Base-by-base conservation (phyloP, 257 asterid species). In the Osmanthus fragrans region DNA sequence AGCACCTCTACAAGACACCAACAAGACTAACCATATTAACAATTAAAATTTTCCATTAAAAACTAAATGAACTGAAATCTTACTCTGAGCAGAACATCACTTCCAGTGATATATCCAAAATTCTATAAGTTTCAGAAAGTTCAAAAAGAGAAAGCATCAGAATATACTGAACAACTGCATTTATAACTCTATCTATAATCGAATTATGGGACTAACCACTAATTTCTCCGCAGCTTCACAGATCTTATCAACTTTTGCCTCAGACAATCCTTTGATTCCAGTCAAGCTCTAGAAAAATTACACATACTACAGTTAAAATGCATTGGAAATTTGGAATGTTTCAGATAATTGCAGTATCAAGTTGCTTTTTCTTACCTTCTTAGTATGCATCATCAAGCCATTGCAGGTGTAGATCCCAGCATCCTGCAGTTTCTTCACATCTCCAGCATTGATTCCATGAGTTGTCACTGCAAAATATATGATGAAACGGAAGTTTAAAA, bases 401-500 rank as follows among this genome's bases (percentile, higher is more conserved):
- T 92, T 96, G 88, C 99, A 93, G 36, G 98, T 93, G 76, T 88
- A 84, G 85, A 96, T 96, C 54, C 98, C 99, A 66, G 98, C 99
- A 83, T 96, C 99, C 84, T 96, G 98, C 77, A 96, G 90, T 89
- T 93, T 96, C 93, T 96, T 96, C 84, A 96, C 97, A 69, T 96
- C 99, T 81, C 99, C 99, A 79, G 98, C 99, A 73, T 96, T 96
- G 76, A 96, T 96, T 80, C 99, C 99, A 86, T 93, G 97, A 76
- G 92, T n/a, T 6, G 88, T 93, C 89, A 93, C 99, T 93, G 91
- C 78, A 84, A 67, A 72, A 37, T 68, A 49, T 72, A 70, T 45
- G 10, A 63, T 63, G 68, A 45, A 29, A 77, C 18, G 56, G 34
- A 27, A 70, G 40, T 73, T 0, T 36, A 36, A 36, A 36, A 5